phyloP scores from a whole-genome alignment of 2,329 filamentous ascomycete genomes.

The Cadophora malorum region DNA sequence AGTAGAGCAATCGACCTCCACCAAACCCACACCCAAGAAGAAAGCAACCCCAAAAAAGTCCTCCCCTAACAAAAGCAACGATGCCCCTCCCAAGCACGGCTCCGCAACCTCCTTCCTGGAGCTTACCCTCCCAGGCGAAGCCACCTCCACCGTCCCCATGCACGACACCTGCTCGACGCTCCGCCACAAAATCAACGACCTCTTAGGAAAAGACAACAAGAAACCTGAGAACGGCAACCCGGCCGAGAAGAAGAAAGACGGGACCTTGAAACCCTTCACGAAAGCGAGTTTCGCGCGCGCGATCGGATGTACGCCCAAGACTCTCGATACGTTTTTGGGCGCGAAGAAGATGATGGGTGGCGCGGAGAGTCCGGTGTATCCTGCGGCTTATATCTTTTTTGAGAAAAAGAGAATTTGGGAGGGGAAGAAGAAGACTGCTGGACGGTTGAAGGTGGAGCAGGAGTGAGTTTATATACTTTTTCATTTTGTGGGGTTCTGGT shows the following conservation, averaged over 20 bases:
- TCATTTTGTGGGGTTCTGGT: not conserved
- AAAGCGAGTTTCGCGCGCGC: constrained; percentile 27
- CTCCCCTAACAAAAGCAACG: not conserved
- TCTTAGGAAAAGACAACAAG: constrained; percentile 29
- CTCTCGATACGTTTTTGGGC: constrained; percentile 23
- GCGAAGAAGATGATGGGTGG: constrained; percentile 33
- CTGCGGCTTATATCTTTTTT: constrained; percentile 31
- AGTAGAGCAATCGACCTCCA: not conserved
- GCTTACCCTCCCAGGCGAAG: constrained; percentile 19
- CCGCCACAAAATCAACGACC: constrained; percentile 29
- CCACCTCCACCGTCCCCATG: constrained; percentile 16
- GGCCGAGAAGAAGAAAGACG: constrained; percentile 26
- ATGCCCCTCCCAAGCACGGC: not conserved
- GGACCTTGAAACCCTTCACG: constrained; percentile 30
- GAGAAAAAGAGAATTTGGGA: constrained; percentile 33
- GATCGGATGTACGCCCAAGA: constrained; percentile 12
- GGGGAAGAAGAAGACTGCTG: constrained; percentile 28
- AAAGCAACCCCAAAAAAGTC: not conserved
- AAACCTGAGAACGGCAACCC: constrained; percentile 30
- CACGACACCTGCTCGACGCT: constrained; percentile 32
- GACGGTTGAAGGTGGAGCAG: constrained; percentile 22
- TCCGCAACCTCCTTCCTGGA: constrained; percentile 28
- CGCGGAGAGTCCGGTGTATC: constrained; percentile 30
- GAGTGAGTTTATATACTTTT: constrained; percentile 26
- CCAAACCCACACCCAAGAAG: constrained; percentile 2